A percentile compares a stretch with the other conserved stretches of the same genome.
Evolutionary conservation across 2,329 filamentous ascomycete species (phyloP).

Genomic region (Rugonectria rugulosa): DNA sequence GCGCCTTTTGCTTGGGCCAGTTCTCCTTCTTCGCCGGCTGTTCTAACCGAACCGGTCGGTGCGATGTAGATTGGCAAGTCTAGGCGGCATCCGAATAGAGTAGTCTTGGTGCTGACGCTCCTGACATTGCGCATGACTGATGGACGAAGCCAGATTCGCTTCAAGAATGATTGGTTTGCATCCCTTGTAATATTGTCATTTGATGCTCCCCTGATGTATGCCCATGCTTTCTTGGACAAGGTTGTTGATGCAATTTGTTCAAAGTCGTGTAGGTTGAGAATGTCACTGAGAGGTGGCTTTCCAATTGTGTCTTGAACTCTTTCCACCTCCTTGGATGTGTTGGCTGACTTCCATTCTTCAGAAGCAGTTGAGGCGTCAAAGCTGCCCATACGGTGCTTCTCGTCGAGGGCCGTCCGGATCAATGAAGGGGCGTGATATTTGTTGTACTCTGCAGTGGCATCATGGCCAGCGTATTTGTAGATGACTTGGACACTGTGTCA

Average conservation of each 20-base stretch:
- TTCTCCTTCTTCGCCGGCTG: constrained; percentile 50
- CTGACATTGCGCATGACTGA: constrained; percentile 29
- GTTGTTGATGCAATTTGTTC: constrained; percentile 27
- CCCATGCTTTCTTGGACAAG: constrained; percentile 32
- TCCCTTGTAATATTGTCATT: constrained; percentile 37
- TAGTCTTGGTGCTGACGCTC: constrained; percentile 21
- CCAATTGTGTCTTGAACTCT: no score
- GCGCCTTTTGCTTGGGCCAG: constrained; percentile 16
- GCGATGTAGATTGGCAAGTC: constrained; percentile 34
- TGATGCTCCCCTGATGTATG: constrained; percentile 34
- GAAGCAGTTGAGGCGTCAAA: neutral
- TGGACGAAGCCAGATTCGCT: constrained; percentile 37
- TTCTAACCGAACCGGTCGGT: constrained; percentile 54
- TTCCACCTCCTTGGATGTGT: neutral
- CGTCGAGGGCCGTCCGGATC: constrained; percentile 27
- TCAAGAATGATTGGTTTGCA: constrained; percentile 28
- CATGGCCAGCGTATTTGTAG: constrained; percentile 33
- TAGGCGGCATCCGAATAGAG: constrained; percentile 27
- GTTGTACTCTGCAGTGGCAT: constrained; percentile 37
- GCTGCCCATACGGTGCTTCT: constrained; percentile 1
- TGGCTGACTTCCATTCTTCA: neutral
- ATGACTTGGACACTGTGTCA: constrained; percentile 28
- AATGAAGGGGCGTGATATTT: constrained; percentile 32
- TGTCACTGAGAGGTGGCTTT: constrained; percentile 19
- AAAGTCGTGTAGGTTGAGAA: constrained; percentile 40